Conservation (phyloP, 2,329 filamentous ascomycete genomes). For the Aspergillus jensenii region DNA sequence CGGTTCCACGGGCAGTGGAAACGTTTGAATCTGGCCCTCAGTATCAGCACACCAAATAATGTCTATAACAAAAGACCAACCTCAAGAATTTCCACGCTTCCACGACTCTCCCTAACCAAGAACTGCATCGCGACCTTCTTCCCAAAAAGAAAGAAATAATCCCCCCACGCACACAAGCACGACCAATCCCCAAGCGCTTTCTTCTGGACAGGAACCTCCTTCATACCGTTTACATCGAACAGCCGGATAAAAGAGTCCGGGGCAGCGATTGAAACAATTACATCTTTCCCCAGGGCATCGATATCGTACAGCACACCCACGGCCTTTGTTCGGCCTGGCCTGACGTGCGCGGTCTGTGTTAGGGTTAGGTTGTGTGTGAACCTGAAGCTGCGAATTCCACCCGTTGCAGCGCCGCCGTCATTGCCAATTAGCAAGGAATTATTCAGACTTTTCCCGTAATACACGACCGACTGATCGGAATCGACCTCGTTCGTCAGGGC, state of each 20-base stretch:
- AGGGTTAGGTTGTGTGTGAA: not conserved
- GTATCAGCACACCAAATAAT: not conserved
- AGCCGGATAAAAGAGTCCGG: not conserved
- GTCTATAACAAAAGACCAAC: not conserved
- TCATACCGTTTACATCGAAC: slow-evolving; percentile 1
- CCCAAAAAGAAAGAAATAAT: slow-evolving; percentile 9
- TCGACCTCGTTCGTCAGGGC: not conserved
- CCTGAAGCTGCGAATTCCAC: slow-evolving; percentile 1
- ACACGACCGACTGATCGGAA: slow-evolving; percentile 1
- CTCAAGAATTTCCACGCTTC: not conserved
- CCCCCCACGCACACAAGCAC: slow-evolving; percentile 1
- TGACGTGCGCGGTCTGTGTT: not conserved
- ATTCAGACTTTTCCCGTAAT: not conserved
- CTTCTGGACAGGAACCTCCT: not conserved
- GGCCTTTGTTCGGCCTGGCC: slow-evolving; percentile 6
- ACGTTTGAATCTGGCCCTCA: slow-evolving; percentile 35
- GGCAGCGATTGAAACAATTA: slow-evolving; percentile 2
- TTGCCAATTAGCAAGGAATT: slow-evolving; percentile 2
- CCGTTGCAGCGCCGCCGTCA: slow-evolving; percentile 7
- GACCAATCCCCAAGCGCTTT: slow-evolving; percentile 11
- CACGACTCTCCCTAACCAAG: not conserved
- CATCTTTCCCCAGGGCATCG: not conserved
- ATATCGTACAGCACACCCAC: slow-evolving; percentile 4
- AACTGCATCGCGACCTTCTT: slow-evolving; percentile 11
- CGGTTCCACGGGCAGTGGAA: slow-evolving; percentile 43